Evolutionary conservation across 495 filamentous ascomycete species (phyloP), one percentile per base, ranked within the genome.

Genomic region (Neurospora intermedia): DNA sequence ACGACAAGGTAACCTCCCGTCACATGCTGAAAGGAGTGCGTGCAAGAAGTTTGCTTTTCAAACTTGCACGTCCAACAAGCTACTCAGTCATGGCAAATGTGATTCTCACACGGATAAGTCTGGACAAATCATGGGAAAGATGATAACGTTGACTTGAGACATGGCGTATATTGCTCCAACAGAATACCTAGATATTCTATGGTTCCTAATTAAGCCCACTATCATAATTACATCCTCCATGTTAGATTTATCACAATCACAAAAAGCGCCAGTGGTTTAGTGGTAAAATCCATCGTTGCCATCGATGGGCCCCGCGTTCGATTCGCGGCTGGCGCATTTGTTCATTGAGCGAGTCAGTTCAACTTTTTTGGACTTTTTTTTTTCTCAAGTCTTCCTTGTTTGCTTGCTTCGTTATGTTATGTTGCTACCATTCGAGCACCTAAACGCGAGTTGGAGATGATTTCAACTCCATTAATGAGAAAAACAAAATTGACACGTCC

Each of bases 221-320:
- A 9, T 38, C 54, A 66, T 35, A 9, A 66, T 6, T 16, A 15
- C 15, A 35, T 18, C 7, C 1, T 66, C 27, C 6, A 38, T 27
- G 15, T 2, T 0, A 8, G 16, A 4, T 31, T 0, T 0, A 62
- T 0, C 11, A 62, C 6, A 31, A 18, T 66, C 27, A 66, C 27
- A 35, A 66, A 35, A 66, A 38, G 54, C 54, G 54, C 54, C 80
- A 82, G 82, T 84, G 82, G 82, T 84, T 84, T 84, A 84, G 83
- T 84, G 83, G 83, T 84, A 84, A 84, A 84, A 84, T 84, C 81
- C 83, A 84, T 84, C 83, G 83, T 84, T 84, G 83, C 83, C 83
- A 84, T 84, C 82, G 83, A 84, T 84, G 83, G 81, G 83, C 83
- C 83, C 83, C 83, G 83, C 78, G 83, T 84, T 84, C 83, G 83